Base-by-base conservation (phyloP, 768 basidiomycete genomes). In the Pleurotus giganteus region DNA sequence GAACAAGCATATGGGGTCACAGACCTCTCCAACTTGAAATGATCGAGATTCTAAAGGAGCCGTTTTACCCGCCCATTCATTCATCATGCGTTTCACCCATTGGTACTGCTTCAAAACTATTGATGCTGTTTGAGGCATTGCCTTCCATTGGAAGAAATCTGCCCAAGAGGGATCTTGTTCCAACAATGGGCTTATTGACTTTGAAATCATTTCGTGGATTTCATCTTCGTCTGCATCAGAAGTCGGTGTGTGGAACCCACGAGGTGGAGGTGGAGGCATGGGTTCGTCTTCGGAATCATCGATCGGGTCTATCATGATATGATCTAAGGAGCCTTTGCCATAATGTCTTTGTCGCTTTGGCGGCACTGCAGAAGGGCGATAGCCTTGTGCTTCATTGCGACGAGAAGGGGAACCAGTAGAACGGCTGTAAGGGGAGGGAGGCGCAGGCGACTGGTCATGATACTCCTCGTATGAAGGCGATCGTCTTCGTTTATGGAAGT, bases 61-160 rank as follows among this genome's bases (percentile, higher is more conserved):
- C 50, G 53, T 63, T 51, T 66, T 66, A 36, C 79, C 80, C 5
- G 68, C 72, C 60, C 73, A 78, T 45, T 72, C 69, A 47, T 80
- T 75, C 27, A 81, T 65, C 65, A 78, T 73, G 28, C 73, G 64
- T 57, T 82, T 75, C 37, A 87, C 74, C 61, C 83, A 79, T 13
- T 63, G 62, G 57, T 82, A 88, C 60, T 81, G 79, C 34, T 70
- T 69, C 53, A 82, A 52, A 28, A 80, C 65, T 37, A 74, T 76
- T 7, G 69, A 66, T 8, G 75, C 70, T 9, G 72, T 69, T 31
- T 72, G 73, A 7, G 70, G 75, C 52, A 71, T 74, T 4, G 71
- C 71, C 54, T 70, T 58, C 54, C 24, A 27, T 51, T 56, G 65
- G 65, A 79, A 82, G 60, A 79, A 84, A 8, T 70, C 69, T 7